Evolutionary conservation across 495 filamentous ascomycete genomes (phyloP), one percentile per base, ranked within the genome.

Genomic region (Aspergillus mulundensis): DNA sequence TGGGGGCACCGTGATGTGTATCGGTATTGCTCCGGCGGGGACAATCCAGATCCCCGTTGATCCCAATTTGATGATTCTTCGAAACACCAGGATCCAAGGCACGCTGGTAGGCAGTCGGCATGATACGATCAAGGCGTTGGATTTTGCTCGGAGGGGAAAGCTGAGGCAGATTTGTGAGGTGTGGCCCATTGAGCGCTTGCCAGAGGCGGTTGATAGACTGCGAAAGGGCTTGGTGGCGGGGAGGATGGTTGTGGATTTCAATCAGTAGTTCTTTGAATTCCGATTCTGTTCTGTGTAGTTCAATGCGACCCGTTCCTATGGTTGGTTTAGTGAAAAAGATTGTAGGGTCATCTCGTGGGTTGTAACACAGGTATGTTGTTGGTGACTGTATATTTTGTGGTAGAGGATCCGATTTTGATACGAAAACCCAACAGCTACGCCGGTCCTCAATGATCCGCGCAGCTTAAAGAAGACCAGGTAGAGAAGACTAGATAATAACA

Each of bases 161-260:
- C 69, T 78, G 7, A 66, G 72, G 19, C 60, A 67, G 53, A 72
- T 81, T 8, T 69, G 72, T 52, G 72, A 74, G 23, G 60, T 73
- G 0, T 77, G 73, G 56, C 69, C 74, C 0, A 61, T 77, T 5
- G 68, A 69, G 34, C 64, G 71, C 1, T 42, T 78, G 8, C 63
- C 74, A 4, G 65, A 72, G 42, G 76, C 70, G 20, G 66, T 78
- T 0, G 64, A 71, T 11, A 73, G 72, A 42, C 58, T 77, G 51
- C 61, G 72, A 12, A 54, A 51, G 24, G 72, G 73, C 14, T 64
- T 79, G 54, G 73, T 81, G 5, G 75, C 79, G 1, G 77, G 79
- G 1, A 61, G 78, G 11, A 69, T 79, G 36, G 79, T 81, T 19
- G 66, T 80, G 1, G 72, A 80, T 55, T 80, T 81, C 55, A 77